Percentiles rank a stretch among this genome's conserved stretches.
Evolutionary conservation across 257 asterid species (phyloP).

Genomic region (Verbascum thapsus): DNA sequence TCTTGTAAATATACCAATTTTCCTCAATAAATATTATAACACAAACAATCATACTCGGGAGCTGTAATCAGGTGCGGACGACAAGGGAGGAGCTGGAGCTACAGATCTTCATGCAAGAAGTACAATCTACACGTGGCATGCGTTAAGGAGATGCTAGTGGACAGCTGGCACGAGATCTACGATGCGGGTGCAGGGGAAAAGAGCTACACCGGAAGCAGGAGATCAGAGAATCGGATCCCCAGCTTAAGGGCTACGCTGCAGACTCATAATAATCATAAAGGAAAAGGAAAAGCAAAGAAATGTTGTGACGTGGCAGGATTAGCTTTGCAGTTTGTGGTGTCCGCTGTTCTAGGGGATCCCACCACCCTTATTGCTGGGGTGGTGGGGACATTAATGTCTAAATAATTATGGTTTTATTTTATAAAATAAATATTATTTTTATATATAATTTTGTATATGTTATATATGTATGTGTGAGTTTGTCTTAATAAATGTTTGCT

Average conservation of each 20-base stretch:
- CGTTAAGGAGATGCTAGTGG: slow-evolving; percentile 87
- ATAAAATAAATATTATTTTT: no score
- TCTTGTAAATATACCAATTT: no score
- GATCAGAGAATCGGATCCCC: slow-evolving; percentile 47
- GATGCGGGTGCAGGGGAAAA: slow-evolving; percentile 28
- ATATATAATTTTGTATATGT: no score
- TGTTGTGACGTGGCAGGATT: slow-evolving; percentile 85
- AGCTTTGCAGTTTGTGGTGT: slow-evolving; percentile 86
- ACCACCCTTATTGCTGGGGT: slow-evolving; percentile 86
- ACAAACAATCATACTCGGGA: no score
- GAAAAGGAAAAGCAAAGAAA: slow-evolving; percentile 67
- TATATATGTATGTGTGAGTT: no score
- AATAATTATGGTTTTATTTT: slow-evolving; percentile 28
- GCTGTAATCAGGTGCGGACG: slow-evolving; percentile 64
- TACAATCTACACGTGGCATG: slow-evolving; percentile 95
- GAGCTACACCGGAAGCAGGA: slow-evolving; percentile 26
- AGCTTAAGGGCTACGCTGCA: slow-evolving; percentile 69
- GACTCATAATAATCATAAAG: slow-evolving; percentile 43
- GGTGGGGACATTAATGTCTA: slow-evolving; percentile 73
- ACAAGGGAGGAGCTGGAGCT: slow-evolving; percentile 95
- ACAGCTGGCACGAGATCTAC: slow-evolving; percentile 83
- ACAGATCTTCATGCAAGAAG: slow-evolving; percentile 82
- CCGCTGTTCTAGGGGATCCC: slow-evolving; percentile 97
- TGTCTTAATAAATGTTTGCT: no score
- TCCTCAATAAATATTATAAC: no score